Percentiles rank a stretch among this genome's conserved stretches.
phyloP scores from a whole-genome alignment of 2,329 filamentous ascomycete species.

The Aspergillus bombycis region DNA sequence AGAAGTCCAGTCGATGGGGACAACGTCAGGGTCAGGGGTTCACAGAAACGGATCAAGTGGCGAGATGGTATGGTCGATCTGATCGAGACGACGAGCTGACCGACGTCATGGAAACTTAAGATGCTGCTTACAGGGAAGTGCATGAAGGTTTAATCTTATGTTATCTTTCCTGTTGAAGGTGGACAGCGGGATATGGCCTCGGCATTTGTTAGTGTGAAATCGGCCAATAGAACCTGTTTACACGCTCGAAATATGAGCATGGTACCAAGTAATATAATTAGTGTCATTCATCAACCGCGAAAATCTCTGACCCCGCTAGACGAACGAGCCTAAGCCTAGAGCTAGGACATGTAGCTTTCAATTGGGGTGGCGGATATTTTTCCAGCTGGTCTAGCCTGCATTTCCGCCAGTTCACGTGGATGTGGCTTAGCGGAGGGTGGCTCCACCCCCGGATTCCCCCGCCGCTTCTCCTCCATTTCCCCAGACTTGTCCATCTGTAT shows the following conservation, averaged over 20 bases:
- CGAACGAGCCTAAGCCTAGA: background rate
- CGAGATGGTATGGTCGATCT: background rate
- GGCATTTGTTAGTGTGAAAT: background rate
- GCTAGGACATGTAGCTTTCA: background rate
- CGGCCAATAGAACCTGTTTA: background rate
- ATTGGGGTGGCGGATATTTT: background rate
- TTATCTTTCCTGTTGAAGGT: background rate
- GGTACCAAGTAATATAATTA: background rate
- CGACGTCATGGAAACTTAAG: background rate
- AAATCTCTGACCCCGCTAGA: background rate
- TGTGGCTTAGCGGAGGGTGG: background rate
- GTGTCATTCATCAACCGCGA: background rate
- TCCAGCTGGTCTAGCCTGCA: background rate
- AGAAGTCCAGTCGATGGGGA: constrained; percentile 2
- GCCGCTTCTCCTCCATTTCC: background rate
- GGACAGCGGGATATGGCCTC: background rate
- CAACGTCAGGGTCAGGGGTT: background rate
- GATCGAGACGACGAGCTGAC: background rate
- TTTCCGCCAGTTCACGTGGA: background rate
- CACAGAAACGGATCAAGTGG: constrained; percentile 20
- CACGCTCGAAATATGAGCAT: background rate
- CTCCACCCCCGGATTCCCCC: background rate
- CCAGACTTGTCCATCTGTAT: background rate
- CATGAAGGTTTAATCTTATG: background rate
- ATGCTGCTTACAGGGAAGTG: background rate